Percentiles rank a stretch among this genome's conserved stretches.
phyloP scores from a whole-genome alignment of 2,329 filamentous ascomycete genomes.

The Fusarium ramigenum region DNA sequence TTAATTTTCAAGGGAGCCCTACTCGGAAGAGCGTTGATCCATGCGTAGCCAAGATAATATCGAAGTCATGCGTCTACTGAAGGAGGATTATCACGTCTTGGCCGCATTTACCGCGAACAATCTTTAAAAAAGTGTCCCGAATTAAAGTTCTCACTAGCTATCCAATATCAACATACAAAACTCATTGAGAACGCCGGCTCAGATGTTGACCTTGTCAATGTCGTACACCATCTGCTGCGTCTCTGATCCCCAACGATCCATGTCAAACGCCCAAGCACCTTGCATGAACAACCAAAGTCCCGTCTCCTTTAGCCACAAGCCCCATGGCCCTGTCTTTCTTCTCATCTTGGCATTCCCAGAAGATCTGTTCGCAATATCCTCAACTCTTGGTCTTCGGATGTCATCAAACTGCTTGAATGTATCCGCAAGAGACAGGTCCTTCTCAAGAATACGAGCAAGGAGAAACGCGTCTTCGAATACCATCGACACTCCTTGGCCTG shows the following conservation, averaged over 20 bases:
- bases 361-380: background rate
- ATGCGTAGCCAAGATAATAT: background rate
- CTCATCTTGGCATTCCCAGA: background rate
- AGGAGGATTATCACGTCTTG: background rate
- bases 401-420: background rate
- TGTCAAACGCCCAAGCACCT: background rate
- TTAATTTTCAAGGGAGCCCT: background rate
- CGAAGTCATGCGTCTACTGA: background rate
- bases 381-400: background rate
- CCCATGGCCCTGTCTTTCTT: background rate
- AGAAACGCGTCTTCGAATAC: background rate
- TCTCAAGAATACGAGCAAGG: background rate
- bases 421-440: background rate
- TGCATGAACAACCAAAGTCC: background rate
- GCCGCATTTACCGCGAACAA: fast-evolving
- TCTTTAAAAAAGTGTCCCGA: no score
- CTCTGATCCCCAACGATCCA: background rate
- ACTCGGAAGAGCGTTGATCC: conserved; percentile 10
- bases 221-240: conserved; percentile 1
- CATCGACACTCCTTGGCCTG: background rate
- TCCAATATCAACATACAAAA: background rate
- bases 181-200: background rate
- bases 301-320: background rate
- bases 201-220: background rate
- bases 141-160: fast-evolving